Base-by-base conservation (phyloP, 805 yeast genomes). In the Kazachstania psychrophila region DNA sequence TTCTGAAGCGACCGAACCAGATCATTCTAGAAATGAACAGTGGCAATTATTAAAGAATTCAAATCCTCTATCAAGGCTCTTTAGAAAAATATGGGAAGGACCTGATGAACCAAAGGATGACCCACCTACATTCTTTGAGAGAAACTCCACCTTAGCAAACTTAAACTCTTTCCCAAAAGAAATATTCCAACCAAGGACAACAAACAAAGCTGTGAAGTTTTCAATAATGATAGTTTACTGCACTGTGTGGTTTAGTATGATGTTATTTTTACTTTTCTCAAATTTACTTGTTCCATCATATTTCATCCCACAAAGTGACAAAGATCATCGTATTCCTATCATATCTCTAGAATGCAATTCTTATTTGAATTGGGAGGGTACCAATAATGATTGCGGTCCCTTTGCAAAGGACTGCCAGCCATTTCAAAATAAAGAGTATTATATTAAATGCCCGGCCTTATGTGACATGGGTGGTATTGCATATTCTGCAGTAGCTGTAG, bases 391-490 rank as follows among this genome's bases (percentile, higher is more conserved):
- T 1, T 88, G 96, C 66, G 96, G 96, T 0, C 46, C 79, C 8
- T 64, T 78, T 45, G 95, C 79, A 2, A 56, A 63, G n/a, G 43
- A 62, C 6, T 86, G 95, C 58, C 59, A 53, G 1, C 70, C 75
- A 0, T 60, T 69, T 31, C 60, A 52, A 3, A 57, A 64, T 20
- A 51, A 62, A 12, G 71, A 70, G 15, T 68, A 79, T 19, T 56
- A 70, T 4, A 68, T 87, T 50, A 66, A 86, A 46, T 88, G 97
- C 57, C 95, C 95, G 0, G 94, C 96, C 0, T 62, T 87, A 23
- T 88, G 97, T 60, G 86, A 79, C 46, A 62, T 79, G 23, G 83
- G 75, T 23, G 77, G 87, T 25, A 75, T 82, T 77, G 71, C 85
- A 0, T 88, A 77, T 55, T 74, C 87, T 2, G 73, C 79, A 13